Conservation (phyloP, 1,139 yeast species). For the Suhomyces choctaworum region DNA sequence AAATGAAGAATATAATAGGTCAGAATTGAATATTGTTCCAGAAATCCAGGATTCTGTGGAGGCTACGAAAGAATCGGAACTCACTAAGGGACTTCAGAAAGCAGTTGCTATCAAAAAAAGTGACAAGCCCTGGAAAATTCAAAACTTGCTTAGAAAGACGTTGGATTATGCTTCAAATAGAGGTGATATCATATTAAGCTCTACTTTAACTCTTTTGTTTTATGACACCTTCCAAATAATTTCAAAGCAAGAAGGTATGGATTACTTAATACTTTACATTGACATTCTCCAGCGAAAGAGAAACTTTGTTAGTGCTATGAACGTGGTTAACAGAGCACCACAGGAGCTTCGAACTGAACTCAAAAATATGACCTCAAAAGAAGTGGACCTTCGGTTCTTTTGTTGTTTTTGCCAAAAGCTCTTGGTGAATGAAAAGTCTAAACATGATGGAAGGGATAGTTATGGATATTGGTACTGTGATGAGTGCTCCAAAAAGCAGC, state of each 20-base stretch:
- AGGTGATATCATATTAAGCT: constrained; percentile 66
- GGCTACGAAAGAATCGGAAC: constrained; percentile 23
- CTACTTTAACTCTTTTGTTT: constrained; percentile 61
- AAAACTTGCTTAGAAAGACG: constrained; percentile 40
- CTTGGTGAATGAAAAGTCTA: constrained; percentile 62
- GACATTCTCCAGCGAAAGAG: constrained; percentile 54
- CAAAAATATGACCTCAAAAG: constrained; percentile 48
- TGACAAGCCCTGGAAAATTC: constrained; percentile 34
- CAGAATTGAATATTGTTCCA: constrained; percentile 15
- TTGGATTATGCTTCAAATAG: constrained; percentile 56
- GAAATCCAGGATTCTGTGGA: constrained; percentile 10
- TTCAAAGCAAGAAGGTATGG: constrained; percentile 37
- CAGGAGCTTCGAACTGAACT: constrained; percentile 38
- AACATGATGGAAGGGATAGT: constrained; percentile 23
- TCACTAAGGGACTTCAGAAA: constrained; percentile 33
- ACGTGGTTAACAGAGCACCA: constrained; percentile 53
- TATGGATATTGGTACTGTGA: constrained; percentile 88
- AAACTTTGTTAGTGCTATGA: constrained; percentile 59
- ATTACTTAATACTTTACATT: constrained; percentile 60
- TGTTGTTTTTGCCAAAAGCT: constrained; percentile 70
- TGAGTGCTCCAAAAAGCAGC: constrained; percentile 58
- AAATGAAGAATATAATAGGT: constrained; percentile 6
- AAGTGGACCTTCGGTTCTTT: constrained; percentile 59
- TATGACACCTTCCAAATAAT: constrained; percentile 32
- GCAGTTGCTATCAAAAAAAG: constrained; percentile 9